These are phyloP conservation scores for Lolium rigidum DNA, from an alignment of 176 grass and related monocot genomes.

Conservation along the genomic window DNA sequence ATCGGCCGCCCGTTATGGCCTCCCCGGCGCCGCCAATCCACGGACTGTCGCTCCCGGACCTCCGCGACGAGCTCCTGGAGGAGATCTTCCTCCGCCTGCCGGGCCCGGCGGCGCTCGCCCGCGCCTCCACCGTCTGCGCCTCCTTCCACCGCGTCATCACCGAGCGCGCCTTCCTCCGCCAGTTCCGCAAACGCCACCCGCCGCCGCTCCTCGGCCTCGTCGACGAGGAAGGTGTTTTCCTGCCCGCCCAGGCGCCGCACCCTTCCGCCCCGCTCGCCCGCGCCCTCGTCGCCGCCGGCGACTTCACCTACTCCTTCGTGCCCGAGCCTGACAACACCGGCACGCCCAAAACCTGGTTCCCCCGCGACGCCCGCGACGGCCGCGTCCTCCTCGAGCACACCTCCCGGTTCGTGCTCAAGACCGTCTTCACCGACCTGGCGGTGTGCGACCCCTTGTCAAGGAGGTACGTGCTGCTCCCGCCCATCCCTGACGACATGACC, in stretches of 20 bases:
- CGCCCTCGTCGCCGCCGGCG: background rate
- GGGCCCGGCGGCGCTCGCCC: constrained; percentile 15
- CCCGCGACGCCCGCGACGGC: background rate
- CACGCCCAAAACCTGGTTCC: background rate
- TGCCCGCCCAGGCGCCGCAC: constrained; percentile 12
- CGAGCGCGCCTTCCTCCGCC: constrained; percentile 23
- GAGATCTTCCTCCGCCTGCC: constrained; percentile 15
- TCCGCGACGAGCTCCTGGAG: background rate
- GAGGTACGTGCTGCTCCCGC: too few relatives aligned
- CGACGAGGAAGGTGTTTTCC: background rate
- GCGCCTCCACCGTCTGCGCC: background rate
- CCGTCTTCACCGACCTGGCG: too few relatives aligned
- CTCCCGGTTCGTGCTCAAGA: too few relatives aligned
- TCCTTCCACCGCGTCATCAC: constrained; percentile 11
- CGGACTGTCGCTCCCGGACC: background rate
- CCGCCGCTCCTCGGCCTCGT: constrained; percentile 28
- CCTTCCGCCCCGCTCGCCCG: background rate
- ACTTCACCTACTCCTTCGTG: constrained; percentile 25
- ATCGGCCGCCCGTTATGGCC: background rate
- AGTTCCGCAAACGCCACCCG: constrained; percentile 23
- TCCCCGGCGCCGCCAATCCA: background rate
- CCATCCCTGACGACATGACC: too few relatives aligned
- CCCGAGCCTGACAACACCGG: background rate
- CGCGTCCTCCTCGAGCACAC: constrained; percentile 20
- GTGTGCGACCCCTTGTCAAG: too few relatives aligned